Evolutionary conservation across 2,329 filamentous ascomycete species (phyloP), one percentile per base, ranked within the genome.

Genomic region (Diaporthe vaccinii): DNA sequence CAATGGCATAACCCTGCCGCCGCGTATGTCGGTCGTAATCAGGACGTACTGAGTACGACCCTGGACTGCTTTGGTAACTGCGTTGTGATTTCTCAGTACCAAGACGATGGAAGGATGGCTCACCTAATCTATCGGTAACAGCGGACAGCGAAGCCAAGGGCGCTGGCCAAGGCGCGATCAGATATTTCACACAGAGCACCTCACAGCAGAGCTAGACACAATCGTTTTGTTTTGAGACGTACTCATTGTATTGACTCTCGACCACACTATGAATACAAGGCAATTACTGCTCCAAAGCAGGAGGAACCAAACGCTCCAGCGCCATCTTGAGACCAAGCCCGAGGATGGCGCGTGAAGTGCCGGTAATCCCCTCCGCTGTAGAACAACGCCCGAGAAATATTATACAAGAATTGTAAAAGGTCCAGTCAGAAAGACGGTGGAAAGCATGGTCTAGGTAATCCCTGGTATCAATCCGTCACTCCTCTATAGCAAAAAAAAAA

Each of bases 361-460:
- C 22, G 8, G 17, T 36, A 9, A 7, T 28, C 7, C 46, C 34
- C 34, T 34, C 15, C 6, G 31, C 49, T 9, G 65, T 36, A 41
- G 49, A 55, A n/a, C 57, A 58, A 28, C 34, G 61, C 72, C 71
- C 39, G n/a, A 46, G 65, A 74, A 74, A 44, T 72, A 74, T 68
- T 72, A 68, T 76, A 76, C 75, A 71, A 74, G 67, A 76, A 74
- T 20, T 61, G 58, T 65, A 68, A 68, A 22, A 74, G 51, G 65
- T 44, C 58, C 59, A 75, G 53, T 73, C 71, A 65, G 58, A 41
- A 59, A 62, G 39, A 73, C 34, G 53, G 46, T 41, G 46, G 65
- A 55, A 69, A 53, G 14, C 65, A 69, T 55, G 34, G 49, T 69
- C 65, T 69, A 69, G 14, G 36, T 49, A 55, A 41, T 55, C 49